Conservation (phyloP, 202 grass and related monocot species). For the Brachypodium distachyon region DNA sequence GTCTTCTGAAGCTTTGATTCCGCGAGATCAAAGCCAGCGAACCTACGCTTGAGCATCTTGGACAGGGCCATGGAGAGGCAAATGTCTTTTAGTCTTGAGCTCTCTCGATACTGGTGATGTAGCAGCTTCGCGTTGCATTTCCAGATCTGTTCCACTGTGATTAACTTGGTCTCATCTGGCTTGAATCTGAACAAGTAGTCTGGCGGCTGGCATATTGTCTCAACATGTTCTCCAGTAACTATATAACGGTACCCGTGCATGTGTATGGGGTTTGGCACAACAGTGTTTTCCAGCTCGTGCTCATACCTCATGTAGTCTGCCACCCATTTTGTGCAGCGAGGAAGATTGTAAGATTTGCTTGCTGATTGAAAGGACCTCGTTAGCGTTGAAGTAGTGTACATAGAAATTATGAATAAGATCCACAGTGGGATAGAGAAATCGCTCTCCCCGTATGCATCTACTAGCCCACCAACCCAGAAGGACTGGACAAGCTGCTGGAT, state of each 20-base stretch:
- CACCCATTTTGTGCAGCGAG: background rate
- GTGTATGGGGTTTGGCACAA: background rate
- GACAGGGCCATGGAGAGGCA: conserved; percentile 6
- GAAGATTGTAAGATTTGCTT: background rate
- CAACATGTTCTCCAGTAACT: background rate
- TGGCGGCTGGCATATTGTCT: background rate
- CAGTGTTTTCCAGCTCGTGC: background rate
- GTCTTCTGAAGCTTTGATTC: too few relatives aligned
- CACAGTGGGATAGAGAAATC: background rate
- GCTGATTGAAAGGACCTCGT: background rate
- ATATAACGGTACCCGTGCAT: background rate
- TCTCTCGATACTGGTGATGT: background rate
- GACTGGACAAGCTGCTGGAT: background rate
- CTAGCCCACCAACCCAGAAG: background rate
- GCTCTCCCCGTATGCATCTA: background rate
- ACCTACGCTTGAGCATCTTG: conserved; percentile 14
- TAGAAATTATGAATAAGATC: background rate
- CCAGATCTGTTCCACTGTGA: background rate
- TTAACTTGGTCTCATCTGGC: background rate
- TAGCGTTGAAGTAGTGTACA: background rate
- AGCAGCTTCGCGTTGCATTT: background rate
- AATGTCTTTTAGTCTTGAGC: background rate
- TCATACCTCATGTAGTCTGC: background rate
- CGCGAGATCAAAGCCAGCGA: background rate
- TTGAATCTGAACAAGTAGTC: background rate